Evolutionary conservation across 768 basidiomycete genomes (phyloP), one percentile per base, ranked within the genome.

Genomic region (Lactarius evosmus): DNA sequence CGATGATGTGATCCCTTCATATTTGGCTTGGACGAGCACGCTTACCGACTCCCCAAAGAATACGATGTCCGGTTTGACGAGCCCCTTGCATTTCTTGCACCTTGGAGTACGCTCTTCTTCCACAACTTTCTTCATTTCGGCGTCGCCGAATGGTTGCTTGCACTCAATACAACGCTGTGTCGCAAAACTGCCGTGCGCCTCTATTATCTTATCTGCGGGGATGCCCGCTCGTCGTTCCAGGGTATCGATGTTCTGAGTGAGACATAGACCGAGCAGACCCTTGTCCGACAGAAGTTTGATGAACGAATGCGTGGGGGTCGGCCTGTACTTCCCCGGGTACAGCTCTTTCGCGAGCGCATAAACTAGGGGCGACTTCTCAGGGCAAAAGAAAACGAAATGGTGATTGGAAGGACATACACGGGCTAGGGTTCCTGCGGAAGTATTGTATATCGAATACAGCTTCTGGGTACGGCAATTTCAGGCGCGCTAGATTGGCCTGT

Each of bases 101-200:
- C 76, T 80, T 6, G 94, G 86, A 16, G 91, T 85, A 65, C 83
- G 74, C 46, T 85, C 85, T n/a, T 76, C 73, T 62, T 80, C 73
- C 34, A 96, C 82, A 6, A 82, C 79, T 17, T 78, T 74, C 72
- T 82, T 83, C 80, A 98, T 93, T 71, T 84, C 83, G 7, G 82
- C 83, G 55, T 82, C 82, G 44, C 86, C 84, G 66, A 82, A 93
- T 0, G 78, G 71, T 2, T 72, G 70, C 51, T 78, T 66, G 73
- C 97, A 99, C 7, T 84, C 78, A 17, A 98, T 85, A 68, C 97
- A 99, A 57, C 84, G 80, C 60, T 96, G 91, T 1, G 80, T 76
- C 0, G 96, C 96, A 69, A 98, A 99, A 68, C 91, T 95, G 3
- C 96, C 97, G 71, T 99, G 97, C 0, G 97, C 97, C 76, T 98